phyloP scores from a whole-genome alignment of 2,329 filamentous ascomycete species.

The Teratosphaeria pseudoeucalypti region DNA sequence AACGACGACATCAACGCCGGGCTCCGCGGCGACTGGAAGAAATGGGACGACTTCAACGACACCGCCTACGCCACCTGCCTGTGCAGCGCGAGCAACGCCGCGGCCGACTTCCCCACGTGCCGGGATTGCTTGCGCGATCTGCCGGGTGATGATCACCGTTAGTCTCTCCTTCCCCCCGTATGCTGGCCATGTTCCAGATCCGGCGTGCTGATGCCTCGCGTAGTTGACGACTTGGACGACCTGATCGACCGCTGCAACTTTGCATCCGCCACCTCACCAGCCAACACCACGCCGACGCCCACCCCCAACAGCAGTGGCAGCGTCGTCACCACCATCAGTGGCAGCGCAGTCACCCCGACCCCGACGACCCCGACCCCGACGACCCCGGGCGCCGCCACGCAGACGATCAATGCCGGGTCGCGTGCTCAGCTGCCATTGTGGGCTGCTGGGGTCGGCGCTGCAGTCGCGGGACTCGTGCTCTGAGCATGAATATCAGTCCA shows the following conservation, averaged over 20 bases:
- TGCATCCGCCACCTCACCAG: neutral
- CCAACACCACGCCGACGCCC: neutral
- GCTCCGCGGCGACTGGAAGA: neutral
- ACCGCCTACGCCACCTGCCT: neutral
- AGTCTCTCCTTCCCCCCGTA: neutral
- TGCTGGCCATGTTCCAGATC: neutral
- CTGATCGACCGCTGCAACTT: neutral
- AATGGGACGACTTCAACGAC: neutral
- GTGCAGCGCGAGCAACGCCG: neutral
- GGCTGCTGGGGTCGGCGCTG: neutral
- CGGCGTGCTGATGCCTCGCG: neutral
- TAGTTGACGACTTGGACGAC: neutral
- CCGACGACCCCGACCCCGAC: neutral
- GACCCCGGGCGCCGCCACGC: neutral
- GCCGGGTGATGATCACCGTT: neutral
- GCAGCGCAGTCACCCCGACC: neutral
- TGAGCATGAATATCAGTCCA: neutral
- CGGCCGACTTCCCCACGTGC: neutral
- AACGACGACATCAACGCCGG: neutral
- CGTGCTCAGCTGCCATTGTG: neutral
- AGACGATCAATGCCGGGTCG: neutral
- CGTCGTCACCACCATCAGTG: neutral
- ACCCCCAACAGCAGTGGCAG: neutral
- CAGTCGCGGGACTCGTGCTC: neutral
- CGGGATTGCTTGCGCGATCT: neutral